These are phyloP conservation scores for Colletotrichum higginsianum DNA, from an alignment of 2,329 filamentous ascomycete species.

Conservation along the genomic window DNA sequence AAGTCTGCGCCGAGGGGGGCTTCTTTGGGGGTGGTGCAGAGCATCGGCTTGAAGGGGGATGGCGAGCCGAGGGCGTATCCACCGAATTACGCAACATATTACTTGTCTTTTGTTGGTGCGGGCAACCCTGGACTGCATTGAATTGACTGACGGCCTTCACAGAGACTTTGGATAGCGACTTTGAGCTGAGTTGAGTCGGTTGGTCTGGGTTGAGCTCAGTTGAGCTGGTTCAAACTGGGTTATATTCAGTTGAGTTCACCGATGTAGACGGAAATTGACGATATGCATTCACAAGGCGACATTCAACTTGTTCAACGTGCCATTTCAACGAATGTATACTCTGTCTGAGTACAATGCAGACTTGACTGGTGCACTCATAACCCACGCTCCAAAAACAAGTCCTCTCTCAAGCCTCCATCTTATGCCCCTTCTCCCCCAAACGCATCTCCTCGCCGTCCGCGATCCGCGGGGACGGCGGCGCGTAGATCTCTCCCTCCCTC, in stretches of 20 bases:
- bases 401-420: constrained; percentile 17
- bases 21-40: background rate
- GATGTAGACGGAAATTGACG: background rate
- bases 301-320: too few relatives aligned
- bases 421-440: constrained; percentile 26
- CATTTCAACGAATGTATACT: background rate
- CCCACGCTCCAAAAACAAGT: too few relatives aligned
- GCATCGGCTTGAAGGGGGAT: background rate
- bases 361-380: background rate
- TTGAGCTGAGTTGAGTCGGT: background rate
- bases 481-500: constrained; percentile 38
- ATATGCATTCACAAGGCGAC: background rate
- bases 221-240: too few relatives aligned
- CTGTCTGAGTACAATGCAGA: background rate
- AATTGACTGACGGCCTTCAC: too few relatives aligned
- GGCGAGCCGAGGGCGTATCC: constrained; percentile 23
- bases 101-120: background rate
- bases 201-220: background rate
- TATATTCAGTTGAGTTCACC: too few relatives aligned
- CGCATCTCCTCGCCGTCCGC: constrained; percentile 30
- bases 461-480: constrained; percentile 31
- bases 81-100: constrained; percentile 15
- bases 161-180: background rate
- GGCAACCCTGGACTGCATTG: background rate
- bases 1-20: constrained; percentile 17